A percentile compares a stretch with the other conserved stretches of the same genome.
phyloP scores from a whole-genome alignment of 352 stramenopile genomes.

The Globisporangium ultimum region DNA sequence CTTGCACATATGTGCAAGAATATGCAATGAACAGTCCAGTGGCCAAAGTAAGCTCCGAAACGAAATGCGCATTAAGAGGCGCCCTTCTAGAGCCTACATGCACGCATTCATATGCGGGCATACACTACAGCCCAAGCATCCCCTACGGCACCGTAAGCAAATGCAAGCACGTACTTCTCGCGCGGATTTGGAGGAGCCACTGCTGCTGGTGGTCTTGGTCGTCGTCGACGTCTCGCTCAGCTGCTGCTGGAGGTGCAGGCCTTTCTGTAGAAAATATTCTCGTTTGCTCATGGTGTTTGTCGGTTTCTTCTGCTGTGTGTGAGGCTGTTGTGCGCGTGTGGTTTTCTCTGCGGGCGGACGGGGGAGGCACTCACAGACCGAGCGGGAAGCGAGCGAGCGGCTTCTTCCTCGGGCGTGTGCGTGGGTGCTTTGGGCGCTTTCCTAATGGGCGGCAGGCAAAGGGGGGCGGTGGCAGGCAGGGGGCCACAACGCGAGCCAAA shows the following conservation, averaged over 20 bases:
- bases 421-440: constrained; percentile 10
- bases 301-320: constrained; percentile 29
- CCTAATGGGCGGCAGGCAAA: constrained; percentile 13
- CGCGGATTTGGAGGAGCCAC: constrained; percentile 31
- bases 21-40: neutral
- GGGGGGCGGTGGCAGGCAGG: neutral
- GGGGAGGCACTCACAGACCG: neutral
- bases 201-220: constrained; percentile 15
- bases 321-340: constrained; percentile 9
- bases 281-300: constrained; percentile 75
- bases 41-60: neutral
- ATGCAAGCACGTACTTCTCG: constrained; percentile 44
- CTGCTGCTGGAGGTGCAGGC: constrained; percentile 77
- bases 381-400: neutral
- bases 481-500: constrained; percentile 8
- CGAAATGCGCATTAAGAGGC: neutral
- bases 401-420: neutral
- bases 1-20: neutral
- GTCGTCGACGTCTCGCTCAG: constrained; percentile 44
- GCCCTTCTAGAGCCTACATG: neutral
- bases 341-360: constrained; percentile 1
- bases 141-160: neutral
- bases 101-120: neutral
- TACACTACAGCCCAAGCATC: neutral
- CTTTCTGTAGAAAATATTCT: constrained; percentile 83